Evolutionary conservation across 345 rosid genomes (phyloP).

Genomic region (Gossypium mustelinum): DNA sequence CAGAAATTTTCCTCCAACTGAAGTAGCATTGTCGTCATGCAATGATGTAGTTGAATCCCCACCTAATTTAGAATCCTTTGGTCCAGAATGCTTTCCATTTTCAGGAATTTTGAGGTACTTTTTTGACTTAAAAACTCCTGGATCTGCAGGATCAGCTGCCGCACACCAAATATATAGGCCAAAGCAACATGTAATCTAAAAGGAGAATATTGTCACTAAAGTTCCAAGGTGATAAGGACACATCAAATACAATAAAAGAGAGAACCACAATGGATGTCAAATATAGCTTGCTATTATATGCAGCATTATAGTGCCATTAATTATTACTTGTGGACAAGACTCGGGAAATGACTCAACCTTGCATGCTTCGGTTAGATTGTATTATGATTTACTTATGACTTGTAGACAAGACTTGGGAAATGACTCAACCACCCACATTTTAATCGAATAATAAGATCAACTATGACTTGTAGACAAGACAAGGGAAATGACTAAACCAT

Average conservation of each 20-base stretch:
- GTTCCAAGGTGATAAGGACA: neutral
- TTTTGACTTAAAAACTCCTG: conserved; percentile 69
- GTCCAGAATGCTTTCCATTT: conserved; percentile 37
- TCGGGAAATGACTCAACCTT: conserved; percentile 7
- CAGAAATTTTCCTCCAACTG: conserved; percentile 46
- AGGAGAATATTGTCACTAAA: conserved; percentile 22
- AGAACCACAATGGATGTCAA: neutral
- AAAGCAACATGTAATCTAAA: conserved; percentile 63
- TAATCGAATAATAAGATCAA: neutral
- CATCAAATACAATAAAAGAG: neutral
- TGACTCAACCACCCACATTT: neutral
- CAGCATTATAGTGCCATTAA: neutral
- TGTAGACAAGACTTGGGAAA: neutral
- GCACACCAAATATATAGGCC: conserved; percentile 84
- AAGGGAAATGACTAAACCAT: neutral
- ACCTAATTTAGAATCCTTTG: conserved; percentile 55
- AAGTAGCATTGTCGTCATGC: conserved; percentile 40
- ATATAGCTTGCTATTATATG: neutral
- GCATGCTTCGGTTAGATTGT: neutral
- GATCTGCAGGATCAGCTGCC: conserved; percentile 87
- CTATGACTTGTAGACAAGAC: neutral
- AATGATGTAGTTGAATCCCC: conserved; percentile 56
- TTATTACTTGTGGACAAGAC: neutral
- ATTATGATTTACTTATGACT: neutral
- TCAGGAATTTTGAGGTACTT: conserved; percentile 68